Conservation (phyloP, 2,329 filamentous ascomycete genomes). For the Ascochyta fabae region DNA sequence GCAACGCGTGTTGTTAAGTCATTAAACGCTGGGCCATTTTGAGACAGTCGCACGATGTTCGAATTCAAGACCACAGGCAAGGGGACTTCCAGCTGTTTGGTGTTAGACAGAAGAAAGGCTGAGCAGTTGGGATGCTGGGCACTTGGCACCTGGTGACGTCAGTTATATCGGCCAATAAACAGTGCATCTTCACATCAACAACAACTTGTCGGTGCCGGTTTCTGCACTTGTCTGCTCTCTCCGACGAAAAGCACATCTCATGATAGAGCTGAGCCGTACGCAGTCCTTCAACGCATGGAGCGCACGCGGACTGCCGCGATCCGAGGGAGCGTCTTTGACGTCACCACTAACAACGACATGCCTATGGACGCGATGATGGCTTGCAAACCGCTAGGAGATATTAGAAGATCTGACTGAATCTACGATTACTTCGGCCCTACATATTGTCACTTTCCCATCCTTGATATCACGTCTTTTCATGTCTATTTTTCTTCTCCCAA, state of each 20-base stretch:
- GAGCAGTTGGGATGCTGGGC: no score
- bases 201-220: not conserved
- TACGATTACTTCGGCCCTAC: conserved; percentile 3
- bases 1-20: not conserved
- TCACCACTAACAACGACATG: conserved; percentile 1
- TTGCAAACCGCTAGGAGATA: not conserved
- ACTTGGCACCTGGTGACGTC: no score
- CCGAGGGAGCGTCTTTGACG: conserved; percentile 3
- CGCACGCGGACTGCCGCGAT: not conserved
- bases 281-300: not conserved
- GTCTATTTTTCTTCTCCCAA: not conserved
- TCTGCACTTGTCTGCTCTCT: not conserved
- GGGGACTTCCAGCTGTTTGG: no score
- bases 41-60: not conserved
- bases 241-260: not conserved
- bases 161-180: no score
- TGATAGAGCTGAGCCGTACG: not conserved
- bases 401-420: not conserved
- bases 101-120: no score
- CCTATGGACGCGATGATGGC: conserved; percentile 1
- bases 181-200: no score
- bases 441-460: not conserved
- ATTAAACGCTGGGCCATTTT: not conserved
- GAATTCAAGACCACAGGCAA: no score
- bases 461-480: not conserved